Conservation (phyloP, 2,329 filamentous ascomycete genomes). For the Davidsoniella eucalypti region DNA sequence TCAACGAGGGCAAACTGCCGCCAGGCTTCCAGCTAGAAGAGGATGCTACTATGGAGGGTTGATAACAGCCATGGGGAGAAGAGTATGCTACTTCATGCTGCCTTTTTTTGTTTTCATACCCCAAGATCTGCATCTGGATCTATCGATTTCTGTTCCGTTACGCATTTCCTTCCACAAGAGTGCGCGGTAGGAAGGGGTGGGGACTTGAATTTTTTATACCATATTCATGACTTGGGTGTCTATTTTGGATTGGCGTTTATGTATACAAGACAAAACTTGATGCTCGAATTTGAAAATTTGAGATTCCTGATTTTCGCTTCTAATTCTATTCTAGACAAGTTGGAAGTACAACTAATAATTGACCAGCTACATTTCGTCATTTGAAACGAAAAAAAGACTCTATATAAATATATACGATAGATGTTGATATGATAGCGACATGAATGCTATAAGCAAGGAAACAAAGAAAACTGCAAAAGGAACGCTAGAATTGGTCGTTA, state of each 20-base stretch:
- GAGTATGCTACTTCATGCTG: not conserved
- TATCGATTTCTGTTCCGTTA: not conserved
- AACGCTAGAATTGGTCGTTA: not conserved
- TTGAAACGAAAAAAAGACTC: not conserved
- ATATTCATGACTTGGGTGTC: constrained; percentile 1
- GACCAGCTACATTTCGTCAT: not conserved
- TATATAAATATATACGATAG: no score
- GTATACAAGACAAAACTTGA: constrained; percentile 1
- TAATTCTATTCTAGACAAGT: not conserved
- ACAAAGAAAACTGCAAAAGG: constrained; percentile 17
- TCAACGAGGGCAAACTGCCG: constrained; percentile 78
- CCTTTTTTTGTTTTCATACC: not conserved
- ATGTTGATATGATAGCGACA: not conserved
- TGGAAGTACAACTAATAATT: not conserved
- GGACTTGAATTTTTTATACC: not conserved
- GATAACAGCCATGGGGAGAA: constrained; percentile 12
- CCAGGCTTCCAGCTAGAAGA: constrained; percentile 40
- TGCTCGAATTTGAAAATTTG: no score
- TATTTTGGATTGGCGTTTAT: not conserved
- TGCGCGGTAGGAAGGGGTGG: no score
- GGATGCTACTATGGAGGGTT: constrained; percentile 44
- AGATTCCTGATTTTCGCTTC: not conserved
- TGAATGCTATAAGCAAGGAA: not conserved
- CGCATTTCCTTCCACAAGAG: not conserved
- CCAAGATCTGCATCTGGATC: not conserved